phyloP scores from a whole-genome alignment of 2,329 filamentous ascomycete species.

The Fusarium verticillioides region DNA sequence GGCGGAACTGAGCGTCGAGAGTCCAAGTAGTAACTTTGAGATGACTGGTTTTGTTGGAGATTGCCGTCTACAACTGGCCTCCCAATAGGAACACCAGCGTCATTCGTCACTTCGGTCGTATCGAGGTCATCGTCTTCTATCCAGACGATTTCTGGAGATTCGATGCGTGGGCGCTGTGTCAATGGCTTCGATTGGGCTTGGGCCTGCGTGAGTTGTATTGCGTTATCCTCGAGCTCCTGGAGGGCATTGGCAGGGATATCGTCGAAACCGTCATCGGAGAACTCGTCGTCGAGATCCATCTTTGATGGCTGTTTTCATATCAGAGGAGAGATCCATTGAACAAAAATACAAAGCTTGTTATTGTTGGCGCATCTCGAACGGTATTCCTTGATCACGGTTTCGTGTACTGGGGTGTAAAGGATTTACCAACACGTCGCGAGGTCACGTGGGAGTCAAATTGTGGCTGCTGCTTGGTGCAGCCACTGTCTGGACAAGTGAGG shows the following conservation, averaged over 20 bases:
- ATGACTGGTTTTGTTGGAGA: constrained; percentile 47
- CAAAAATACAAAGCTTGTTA: neutral
- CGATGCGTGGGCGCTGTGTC: constrained; percentile 38
- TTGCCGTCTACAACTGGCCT: constrained; percentile 52
- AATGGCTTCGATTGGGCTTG: constrained; percentile 40
- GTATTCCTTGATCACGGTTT: constrained; percentile 7
- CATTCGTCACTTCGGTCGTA: constrained; percentile 66
- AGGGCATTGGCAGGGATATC: constrained; percentile 67
- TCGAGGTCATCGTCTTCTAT: constrained; percentile 69
- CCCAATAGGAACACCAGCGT: constrained; percentile 54
- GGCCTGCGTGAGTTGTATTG: constrained; percentile 68
- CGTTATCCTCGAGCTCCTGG: constrained; percentile 71
- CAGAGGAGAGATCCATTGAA: constrained; percentile 39
- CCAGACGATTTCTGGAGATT: constrained; percentile 54
- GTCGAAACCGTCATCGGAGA: constrained; percentile 73
- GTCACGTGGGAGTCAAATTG: constrained; percentile 42
- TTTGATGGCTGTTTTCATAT: constrained; percentile 23
- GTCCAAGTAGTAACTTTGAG: constrained; percentile 34
- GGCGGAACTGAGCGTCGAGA: constrained; percentile 47
- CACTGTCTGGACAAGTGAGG: constrained; percentile 1
- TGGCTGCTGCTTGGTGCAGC: neutral
- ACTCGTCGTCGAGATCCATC: constrained; percentile 66
- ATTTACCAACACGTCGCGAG: constrained; percentile 43
- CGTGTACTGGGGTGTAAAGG: constrained; percentile 6
- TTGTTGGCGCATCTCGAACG: constrained; percentile 1